Percentiles rank a stretch among this genome's conserved stretches.
Evolutionary conservation across 2,329 filamentous ascomycete genomes (phyloP).

Genomic region (Fulvia fulva): DNA sequence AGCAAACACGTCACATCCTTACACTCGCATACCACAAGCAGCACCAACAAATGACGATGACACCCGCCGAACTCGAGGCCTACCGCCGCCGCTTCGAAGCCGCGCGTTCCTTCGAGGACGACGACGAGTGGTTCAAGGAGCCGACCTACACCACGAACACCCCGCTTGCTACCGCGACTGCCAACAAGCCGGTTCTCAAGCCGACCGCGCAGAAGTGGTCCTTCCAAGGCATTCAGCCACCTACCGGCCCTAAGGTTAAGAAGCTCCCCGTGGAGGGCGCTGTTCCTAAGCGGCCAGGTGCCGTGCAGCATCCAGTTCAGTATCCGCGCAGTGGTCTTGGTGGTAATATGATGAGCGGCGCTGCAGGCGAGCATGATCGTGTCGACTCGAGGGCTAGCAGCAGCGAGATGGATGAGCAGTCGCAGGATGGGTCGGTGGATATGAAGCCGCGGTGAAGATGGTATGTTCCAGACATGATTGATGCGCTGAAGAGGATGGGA

Average conservation of each 20-base stretch:
- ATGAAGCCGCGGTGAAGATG: background rate
- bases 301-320: background rate
- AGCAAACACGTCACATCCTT: background rate
- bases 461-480: background rate
- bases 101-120: slow-evolving; percentile 8
- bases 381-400: background rate
- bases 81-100: slow-evolving; percentile 6
- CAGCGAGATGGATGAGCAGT: background rate
- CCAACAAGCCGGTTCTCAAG: background rate
- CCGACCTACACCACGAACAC: background rate
- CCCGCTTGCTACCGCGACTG: background rate
- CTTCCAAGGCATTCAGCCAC: background rate
- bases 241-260: background rate
- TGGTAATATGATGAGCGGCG: background rate
- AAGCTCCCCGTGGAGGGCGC: background rate
- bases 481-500: background rate
- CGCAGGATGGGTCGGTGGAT: background rate
- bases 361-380: background rate
- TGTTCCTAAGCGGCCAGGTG: background rate
- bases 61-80: slow-evolving; percentile 1
- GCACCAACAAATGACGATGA: background rate
- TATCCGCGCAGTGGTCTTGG: background rate
- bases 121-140: background rate
- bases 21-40: background rate
- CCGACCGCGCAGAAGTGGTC: background rate